Conservation (phyloP, 176 grass and related monocot species). For the Otatea glauca region DNA sequence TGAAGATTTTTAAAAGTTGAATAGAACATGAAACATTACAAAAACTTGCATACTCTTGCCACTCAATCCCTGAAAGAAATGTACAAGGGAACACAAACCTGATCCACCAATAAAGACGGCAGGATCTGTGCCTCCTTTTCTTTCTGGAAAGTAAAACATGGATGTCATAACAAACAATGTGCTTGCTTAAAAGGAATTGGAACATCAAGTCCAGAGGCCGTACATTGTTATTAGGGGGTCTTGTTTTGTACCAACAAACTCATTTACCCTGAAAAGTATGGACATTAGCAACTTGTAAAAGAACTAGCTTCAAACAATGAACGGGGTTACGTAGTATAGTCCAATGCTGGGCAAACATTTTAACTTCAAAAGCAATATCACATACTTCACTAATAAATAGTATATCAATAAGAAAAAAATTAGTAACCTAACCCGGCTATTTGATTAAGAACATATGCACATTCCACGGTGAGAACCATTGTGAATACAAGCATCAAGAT, state of each 20-base stretch:
- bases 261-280: constrained; percentile 68
- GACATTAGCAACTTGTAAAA: constrained; percentile 35
- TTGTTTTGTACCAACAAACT: constrained; percentile 79
- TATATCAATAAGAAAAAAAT: neutral
- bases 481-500: neutral
- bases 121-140: constrained; percentile 64
- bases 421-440: neutral
- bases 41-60: neutral
- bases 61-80: neutral
- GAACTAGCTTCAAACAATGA: neutral
- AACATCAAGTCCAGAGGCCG: constrained; percentile 44
- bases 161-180: constrained; percentile 16
- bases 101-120: constrained; percentile 69
- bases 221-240: constrained; percentile 93
- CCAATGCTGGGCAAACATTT: neutral
- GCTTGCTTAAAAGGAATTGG: constrained; percentile 35
- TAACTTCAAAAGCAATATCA: neutral
- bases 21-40: neutral
- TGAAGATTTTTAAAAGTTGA: neutral
- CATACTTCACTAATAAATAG: neutral
- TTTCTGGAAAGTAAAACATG: constrained; percentile 57
- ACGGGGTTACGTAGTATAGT: neutral
- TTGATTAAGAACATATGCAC: neutral
- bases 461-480: constrained; percentile 6
- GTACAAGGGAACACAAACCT: constrained; percentile 42